These are phyloP conservation scores for Nemania sp. DNA, from an alignment of 2,329 filamentous ascomycete species.

Conservation along the genomic window DNA sequence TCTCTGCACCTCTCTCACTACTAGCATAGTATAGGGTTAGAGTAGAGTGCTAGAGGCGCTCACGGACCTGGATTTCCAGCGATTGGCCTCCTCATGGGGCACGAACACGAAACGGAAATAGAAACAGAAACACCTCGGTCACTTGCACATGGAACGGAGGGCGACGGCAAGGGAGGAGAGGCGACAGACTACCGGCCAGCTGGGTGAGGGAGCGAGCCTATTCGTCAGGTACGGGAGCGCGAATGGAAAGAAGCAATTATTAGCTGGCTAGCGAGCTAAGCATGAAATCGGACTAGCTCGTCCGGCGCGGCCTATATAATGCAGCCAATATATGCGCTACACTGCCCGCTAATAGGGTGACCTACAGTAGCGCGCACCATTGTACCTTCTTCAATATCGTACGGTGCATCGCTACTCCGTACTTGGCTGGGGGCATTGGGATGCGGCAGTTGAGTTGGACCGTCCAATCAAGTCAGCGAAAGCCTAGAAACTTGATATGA, in stretches of 20 bases:
- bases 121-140: conserved; percentile 11
- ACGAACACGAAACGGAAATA: conserved; percentile 13
- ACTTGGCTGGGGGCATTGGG: too few relatives aligned
- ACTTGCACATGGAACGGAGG: conserved; percentile 14
- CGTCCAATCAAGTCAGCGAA: too few relatives aligned
- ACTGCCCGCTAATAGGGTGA: too few relatives aligned
- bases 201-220: conserved; percentile 16
- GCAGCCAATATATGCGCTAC: too few relatives aligned
- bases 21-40: too few relatives aligned
- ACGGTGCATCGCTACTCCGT: not conserved
- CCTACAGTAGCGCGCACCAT: conserved; percentile 2
- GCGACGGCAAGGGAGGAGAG: conserved; percentile 13
- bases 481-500: too few relatives aligned
- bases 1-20: too few relatives aligned
- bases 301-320: conserved; percentile 2
- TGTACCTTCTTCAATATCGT: not conserved
- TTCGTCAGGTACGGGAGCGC: conserved; percentile 25
- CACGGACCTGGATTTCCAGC: not conserved
- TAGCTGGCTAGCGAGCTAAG: conserved; percentile 11
- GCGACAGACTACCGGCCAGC: not conserved
- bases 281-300: conserved; percentile 24
- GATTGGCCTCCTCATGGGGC: conserved; percentile 11
- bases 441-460: too few relatives aligned
- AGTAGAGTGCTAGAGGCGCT: conserved; percentile 1
- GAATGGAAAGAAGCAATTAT: conserved; percentile 28